These are phyloP conservation scores for Gossypium bickii DNA, from an alignment of 345 rosid species.

Conservation along the genomic window DNA sequence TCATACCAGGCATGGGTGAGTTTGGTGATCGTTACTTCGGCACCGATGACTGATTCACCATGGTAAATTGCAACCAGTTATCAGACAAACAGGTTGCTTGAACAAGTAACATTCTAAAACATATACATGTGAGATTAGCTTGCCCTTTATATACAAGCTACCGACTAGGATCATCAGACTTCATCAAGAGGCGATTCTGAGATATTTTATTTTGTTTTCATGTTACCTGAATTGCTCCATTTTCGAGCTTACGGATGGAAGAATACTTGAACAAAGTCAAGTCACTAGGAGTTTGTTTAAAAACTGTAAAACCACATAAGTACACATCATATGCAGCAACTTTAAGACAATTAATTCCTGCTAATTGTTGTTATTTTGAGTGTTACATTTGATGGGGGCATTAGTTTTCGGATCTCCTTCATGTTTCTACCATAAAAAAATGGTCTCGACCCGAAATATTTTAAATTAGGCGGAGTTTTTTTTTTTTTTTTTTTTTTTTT, in stretches of 20 bases:
- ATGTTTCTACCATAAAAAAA: not conserved
- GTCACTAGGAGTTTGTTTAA: not conserved
- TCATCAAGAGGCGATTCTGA: not conserved
- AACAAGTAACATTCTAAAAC: not conserved
- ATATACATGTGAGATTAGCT: not conserved
- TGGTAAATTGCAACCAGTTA: too few species aligned
- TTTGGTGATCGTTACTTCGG: slow-evolving; percentile 97
- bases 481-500: too few species aligned
- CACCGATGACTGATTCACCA: slow-evolving; percentile 60
- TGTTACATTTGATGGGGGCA: not conserved
- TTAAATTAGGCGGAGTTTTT: too few species aligned
- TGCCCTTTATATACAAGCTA: slow-evolving; percentile 2
- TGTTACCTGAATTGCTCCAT: not conserved
- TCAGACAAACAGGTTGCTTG: not conserved
- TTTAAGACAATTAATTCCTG: not conserved
- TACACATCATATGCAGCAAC: not conserved
- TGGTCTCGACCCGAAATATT: not conserved
- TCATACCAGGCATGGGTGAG: slow-evolving; percentile 97
- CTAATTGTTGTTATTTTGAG: not conserved
- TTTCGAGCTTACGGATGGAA: not conserved
- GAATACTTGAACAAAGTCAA: not conserved
- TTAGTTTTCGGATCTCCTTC: not conserved
- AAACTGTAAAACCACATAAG: not conserved
- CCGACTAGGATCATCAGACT: not conserved
- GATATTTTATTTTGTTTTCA: not conserved